Percentiles rank a stretch among this genome's conserved stretches.
Evolutionary conservation across 306 rosid species (phyloP).

Genomic region (Herpetospermum pedunculosum): DNA sequence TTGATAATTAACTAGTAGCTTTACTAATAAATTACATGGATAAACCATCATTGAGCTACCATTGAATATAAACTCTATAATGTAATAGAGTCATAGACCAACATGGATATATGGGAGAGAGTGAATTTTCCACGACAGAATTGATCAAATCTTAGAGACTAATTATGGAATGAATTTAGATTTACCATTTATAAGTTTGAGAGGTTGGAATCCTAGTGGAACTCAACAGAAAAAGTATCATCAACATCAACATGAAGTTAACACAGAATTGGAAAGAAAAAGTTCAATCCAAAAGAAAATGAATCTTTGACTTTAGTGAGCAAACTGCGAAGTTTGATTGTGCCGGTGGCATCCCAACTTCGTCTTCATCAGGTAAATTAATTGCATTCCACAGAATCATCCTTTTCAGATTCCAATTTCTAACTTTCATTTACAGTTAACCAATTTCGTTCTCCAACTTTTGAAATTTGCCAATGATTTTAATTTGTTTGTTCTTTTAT

Average conservation of each 20-base stretch:
- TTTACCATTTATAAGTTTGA: not conserved
- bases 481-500: not conserved
- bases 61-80: no score
- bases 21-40: no score
- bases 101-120: no score
- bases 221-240: not conserved
- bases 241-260: not conserved
- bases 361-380: not conserved
- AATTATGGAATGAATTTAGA: not conserved
- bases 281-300: not conserved
- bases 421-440: not conserved
- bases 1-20: no score
- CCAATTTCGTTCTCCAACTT: not conserved
- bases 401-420: not conserved
- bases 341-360: not conserved
- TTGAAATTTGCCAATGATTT: not conserved
- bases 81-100: no score
- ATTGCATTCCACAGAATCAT: not conserved
- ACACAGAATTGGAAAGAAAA: not conserved
- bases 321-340: not conserved
- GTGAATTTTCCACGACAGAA: no score
- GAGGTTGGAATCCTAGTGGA: not conserved
- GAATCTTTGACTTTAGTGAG: not conserved
- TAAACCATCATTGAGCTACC: no score
- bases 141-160: no score